Conservation (phyloP, 2,329 filamentous ascomycete species). For the Penicillium corylophilum region DNA sequence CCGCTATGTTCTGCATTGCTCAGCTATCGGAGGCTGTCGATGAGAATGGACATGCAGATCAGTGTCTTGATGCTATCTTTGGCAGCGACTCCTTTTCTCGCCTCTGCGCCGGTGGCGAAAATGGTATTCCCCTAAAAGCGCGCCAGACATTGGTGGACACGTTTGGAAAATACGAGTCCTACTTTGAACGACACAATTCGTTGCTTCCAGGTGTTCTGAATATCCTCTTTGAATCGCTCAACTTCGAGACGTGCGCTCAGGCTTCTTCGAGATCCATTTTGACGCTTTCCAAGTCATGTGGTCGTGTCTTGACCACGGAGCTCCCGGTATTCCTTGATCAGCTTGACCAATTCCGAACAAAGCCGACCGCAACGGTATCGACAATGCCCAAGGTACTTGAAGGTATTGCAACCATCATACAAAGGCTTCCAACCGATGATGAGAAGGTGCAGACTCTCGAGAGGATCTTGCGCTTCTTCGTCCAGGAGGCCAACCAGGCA, state of each 20-base stretch:
- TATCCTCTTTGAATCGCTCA: constrained; percentile 47
- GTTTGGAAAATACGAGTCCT: constrained; percentile 45
- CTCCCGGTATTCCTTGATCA: constrained; percentile 45
- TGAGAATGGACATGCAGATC: constrained; percentile 44
- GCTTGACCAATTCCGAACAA: constrained; percentile 40
- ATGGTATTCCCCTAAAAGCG: constrained; percentile 36
- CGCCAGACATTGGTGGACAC: constrained; percentile 45
- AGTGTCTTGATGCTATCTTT: constrained; percentile 43
- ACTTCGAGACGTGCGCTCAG: constrained; percentile 41
- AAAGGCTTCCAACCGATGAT: constrained; percentile 40
- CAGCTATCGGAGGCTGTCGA: constrained; percentile 47
- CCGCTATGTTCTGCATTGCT: constrained; percentile 44
- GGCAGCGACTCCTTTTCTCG: constrained; percentile 36
- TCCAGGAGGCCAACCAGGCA: constrained; percentile 34
- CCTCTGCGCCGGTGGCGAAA: constrained; percentile 32
- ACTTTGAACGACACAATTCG: constrained; percentile 44
- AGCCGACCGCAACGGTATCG: constrained; percentile 35
- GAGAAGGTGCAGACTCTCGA: constrained; percentile 42
- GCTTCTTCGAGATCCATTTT: constrained; percentile 46
- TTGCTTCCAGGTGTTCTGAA: constrained; percentile 43
- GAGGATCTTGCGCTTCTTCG: constrained; percentile 39
- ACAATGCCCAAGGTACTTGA: constrained; percentile 46
- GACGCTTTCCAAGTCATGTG: constrained; percentile 45
- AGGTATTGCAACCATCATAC: constrained; percentile 47
- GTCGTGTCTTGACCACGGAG: constrained; percentile 40